phyloP scores from a whole-genome alignment of 2,329 filamentous ascomycete genomes.

The Mollisia scopiformis region DNA sequence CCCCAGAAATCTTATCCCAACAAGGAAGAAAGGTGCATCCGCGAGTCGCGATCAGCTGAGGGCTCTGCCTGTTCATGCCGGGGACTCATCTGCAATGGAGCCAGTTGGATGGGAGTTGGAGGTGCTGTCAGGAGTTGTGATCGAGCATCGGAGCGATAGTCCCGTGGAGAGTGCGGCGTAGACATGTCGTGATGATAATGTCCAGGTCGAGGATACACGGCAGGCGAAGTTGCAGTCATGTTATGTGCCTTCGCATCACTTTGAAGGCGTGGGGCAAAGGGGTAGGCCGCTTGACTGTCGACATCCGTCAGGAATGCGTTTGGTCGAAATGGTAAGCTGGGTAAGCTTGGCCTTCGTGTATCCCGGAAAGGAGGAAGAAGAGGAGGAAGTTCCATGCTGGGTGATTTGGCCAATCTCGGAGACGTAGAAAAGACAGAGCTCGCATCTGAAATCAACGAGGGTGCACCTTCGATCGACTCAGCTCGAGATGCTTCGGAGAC shows the following conservation, averaged over 20 bases:
- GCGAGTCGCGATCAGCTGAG: constrained; percentile 30
- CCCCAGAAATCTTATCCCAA: constrained; percentile 24
- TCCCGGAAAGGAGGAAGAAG: constrained; percentile 26
- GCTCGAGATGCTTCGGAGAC: constrained; percentile 63
- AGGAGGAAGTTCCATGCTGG: constrained; percentile 36
- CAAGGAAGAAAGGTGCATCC: constrained; percentile 37
- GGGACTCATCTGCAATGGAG: constrained; percentile 29
- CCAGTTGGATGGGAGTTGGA: constrained; percentile 35
- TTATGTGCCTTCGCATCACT: constrained; percentile 23
- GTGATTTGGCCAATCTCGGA: constrained; percentile 41
- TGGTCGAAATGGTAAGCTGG: constrained; percentile 29
- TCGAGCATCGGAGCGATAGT: constrained; percentile 25
- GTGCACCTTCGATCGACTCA: constrained; percentile 61
- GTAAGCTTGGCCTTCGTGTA: constrained; percentile 33
- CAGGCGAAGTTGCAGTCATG: constrained; percentile 13
- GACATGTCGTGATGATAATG: constrained; percentile 9
- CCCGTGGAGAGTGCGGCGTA: constrained; percentile 17
- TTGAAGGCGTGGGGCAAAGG: constrained; percentile 26
- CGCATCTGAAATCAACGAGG: constrained; percentile 72
- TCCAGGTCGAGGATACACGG: constrained; percentile 19
- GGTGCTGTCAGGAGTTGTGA: constrained; percentile 32
- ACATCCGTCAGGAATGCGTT: constrained; percentile 29
- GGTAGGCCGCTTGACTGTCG: constrained; percentile 26
- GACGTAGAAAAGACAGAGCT: constrained; percentile 66
- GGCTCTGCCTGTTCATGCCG: constrained; percentile 16